A percentile compares a stretch with the other conserved stretches of the same genome.
These are phyloP conservation scores for Sugiyamaella sp. DNA, from an alignment of 1,139 yeast species.

Conservation along the genomic window DNA sequence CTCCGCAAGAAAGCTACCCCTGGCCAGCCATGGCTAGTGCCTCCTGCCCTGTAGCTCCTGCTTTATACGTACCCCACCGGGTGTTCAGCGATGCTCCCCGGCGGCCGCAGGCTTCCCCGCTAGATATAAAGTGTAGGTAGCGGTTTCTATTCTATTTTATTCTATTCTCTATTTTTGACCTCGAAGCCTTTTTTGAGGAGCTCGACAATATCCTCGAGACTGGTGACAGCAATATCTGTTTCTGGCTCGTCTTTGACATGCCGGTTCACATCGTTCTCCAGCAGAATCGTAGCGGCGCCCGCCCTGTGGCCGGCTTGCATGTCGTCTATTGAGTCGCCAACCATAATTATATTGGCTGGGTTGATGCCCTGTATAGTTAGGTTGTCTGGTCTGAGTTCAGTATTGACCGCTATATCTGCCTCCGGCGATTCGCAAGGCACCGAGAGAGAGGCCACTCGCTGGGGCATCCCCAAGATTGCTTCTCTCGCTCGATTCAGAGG, in stretches of 20 bases:
- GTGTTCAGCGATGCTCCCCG: too few relatives aligned
- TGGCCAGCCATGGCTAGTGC: too few relatives aligned
- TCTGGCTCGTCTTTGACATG: slow-evolving; percentile 44
- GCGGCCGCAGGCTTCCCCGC: background rate
- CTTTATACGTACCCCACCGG: too few relatives aligned
- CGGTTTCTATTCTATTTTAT: background rate
- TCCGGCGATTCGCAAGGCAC: too few relatives aligned
- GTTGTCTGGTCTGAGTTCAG: slow-evolving; percentile 5
- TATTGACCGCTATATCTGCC: too few relatives aligned
- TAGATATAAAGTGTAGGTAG: background rate
- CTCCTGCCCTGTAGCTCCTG: too few relatives aligned
- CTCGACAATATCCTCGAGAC: slow-evolving; percentile 48
- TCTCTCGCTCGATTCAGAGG: too few relatives aligned
- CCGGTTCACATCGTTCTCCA: slow-evolving; percentile 53
- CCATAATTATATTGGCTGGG: slow-evolving; percentile 58
- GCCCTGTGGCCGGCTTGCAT: slow-evolving; percentile 62
- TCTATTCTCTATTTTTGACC: slow-evolving; percentile 26
- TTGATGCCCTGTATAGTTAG: slow-evolving; percentile 34
- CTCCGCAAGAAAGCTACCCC: too few relatives aligned
- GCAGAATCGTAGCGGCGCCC: slow-evolving; percentile 57
- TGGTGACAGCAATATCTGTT: slow-evolving; percentile 43
- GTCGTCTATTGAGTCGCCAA: slow-evolving; percentile 69
- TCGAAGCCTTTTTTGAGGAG: slow-evolving; percentile 45
- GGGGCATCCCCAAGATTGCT: too few relatives aligned
- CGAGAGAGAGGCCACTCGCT: too few relatives aligned